Percentiles rank a stretch among this genome's conserved stretches.
Evolutionary conservation across 2,329 filamentous ascomycete species (phyloP).

Genomic region (Xylaria arbuscula): DNA sequence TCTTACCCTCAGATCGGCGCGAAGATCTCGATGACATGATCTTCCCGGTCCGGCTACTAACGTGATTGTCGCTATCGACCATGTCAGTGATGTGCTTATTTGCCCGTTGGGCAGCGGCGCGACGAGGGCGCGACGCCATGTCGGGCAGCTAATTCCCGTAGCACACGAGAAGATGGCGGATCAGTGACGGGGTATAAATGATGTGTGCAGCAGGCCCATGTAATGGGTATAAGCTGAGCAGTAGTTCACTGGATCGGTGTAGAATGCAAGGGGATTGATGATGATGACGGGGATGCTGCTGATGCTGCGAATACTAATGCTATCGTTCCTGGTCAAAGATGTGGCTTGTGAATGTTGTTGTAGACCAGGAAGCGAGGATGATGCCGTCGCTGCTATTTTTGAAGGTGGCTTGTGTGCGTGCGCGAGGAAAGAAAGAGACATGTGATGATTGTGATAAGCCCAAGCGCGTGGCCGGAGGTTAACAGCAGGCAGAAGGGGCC

Average conservation of each 20-base stretch:
- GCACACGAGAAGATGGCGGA: not conserved
- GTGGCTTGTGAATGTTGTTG: constrained; percentile 6
- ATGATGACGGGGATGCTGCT: constrained; percentile 2
- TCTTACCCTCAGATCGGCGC: constrained; percentile 62
- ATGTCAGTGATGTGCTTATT: constrained; percentile 62
- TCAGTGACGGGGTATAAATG: constrained; percentile 2
- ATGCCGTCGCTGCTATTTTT: constrained; percentile 30
- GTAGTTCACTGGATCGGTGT: constrained; percentile 21
- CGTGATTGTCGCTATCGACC: constrained; percentile 60
- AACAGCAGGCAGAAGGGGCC: constrained; percentile 26
- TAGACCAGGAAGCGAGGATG: constrained; percentile 3
- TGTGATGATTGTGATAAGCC: constrained; percentile 47
- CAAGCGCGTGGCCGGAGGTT: constrained; percentile 43
- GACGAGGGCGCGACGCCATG: constrained; percentile 53
- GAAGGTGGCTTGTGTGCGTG: constrained; percentile 44
- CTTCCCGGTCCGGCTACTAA: constrained; percentile 51
- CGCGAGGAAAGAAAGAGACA: constrained; percentile 29
- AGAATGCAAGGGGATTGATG: constrained; percentile 6
- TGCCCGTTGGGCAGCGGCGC: constrained; percentile 60
- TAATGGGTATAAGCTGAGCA: not conserved
- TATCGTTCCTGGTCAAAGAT: constrained; percentile 8
- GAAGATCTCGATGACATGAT: constrained; percentile 63
- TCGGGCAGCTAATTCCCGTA: constrained; percentile 11
- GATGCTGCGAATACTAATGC: not conserved
- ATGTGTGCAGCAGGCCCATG: constrained; percentile 16